Evolutionary conservation across 73 alveolate genomes (phyloP).

Genomic region (Breviolum minutum): DNA sequence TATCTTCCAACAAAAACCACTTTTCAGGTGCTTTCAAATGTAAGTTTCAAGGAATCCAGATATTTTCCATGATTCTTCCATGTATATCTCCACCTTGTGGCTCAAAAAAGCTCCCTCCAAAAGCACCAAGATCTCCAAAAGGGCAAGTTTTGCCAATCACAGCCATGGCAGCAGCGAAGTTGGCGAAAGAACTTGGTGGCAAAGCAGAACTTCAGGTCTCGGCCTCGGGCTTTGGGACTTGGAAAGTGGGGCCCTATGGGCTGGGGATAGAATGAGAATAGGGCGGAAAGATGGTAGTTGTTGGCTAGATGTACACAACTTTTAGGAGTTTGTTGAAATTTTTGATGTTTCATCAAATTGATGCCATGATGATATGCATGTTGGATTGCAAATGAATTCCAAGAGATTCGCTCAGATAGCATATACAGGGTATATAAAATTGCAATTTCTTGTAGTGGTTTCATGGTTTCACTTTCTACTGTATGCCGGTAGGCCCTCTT

Average conservation of each 20-base stretch:
- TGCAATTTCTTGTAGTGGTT: too few relatives aligned
- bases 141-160: conserved; percentile 8
- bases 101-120: neutral
- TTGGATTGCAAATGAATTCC: too few relatives aligned
- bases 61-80: neutral
- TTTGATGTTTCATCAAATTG: too few relatives aligned
- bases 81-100: neutral
- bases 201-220: conserved; percentile 33
- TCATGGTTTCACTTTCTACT: too few relatives aligned
- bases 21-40: too few relatives aligned
- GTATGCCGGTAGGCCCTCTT: too few relatives aligned
- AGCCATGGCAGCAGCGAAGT: neutral
- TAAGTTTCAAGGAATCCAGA: too few relatives aligned
- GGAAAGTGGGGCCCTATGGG: neutral
- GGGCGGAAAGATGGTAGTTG: neutral
- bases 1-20: too few relatives aligned
- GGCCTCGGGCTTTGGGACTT: neutral
- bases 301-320: neutral
- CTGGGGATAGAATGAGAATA: neutral
- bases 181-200: conserved; percentile 19
- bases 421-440: too few relatives aligned
- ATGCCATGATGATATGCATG: too few relatives aligned
- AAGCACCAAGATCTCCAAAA: neutral
- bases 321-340: too few relatives aligned
- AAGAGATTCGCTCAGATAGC: too few relatives aligned